These are phyloP conservation scores for Xylariomycetidae sp. DNA, from an alignment of 2,329 filamentous ascomycete species.

Conservation along the genomic window DNA sequence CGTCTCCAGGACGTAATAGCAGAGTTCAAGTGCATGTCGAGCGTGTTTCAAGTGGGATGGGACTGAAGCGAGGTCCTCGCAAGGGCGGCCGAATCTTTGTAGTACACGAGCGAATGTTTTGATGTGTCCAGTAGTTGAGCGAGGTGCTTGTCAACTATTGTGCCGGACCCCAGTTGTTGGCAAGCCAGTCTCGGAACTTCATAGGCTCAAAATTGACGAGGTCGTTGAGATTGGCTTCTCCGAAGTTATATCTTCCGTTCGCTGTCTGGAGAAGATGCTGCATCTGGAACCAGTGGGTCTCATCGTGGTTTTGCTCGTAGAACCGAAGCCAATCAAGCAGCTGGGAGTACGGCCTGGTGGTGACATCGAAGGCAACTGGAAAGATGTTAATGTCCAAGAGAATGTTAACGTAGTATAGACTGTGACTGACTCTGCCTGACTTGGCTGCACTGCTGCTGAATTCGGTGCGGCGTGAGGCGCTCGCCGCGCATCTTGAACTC, in stretches of 20 bases:
- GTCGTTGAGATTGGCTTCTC: constrained; percentile 53
- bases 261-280: constrained; percentile 62
- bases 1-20: too few relatives aligned
- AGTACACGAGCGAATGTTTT: too few relatives aligned
- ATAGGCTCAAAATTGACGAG: constrained; percentile 40
- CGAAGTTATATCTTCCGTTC: constrained; percentile 62
- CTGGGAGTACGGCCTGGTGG: constrained; percentile 33
- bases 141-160: constrained; percentile 5
- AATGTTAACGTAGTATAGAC: constrained; percentile 4
- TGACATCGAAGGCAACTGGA: constrained; percentile 23
- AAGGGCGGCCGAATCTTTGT: too few relatives aligned
- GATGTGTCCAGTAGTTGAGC: too few relatives aligned
- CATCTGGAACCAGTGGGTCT: constrained; percentile 45
- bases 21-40: too few relatives aligned
- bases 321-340: constrained; percentile 34
- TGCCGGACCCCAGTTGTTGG: constrained; percentile 35
- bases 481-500: constrained; percentile 68
- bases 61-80: too few relatives aligned
- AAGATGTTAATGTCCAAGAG: constrained; percentile 11
- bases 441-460: constrained; percentile 45
- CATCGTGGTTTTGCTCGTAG: constrained; percentile 41
- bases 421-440: constrained; percentile 41
- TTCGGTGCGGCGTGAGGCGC: constrained; percentile 51
- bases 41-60: too few relatives aligned
- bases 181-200: constrained; percentile 50